A percentile compares a stretch with the other conserved stretches of the same genome.
These are phyloP conservation scores for Tricholoma bakamatsutake DNA, from an alignment of 768 basidiomycete genomes.

Conservation along the genomic window DNA sequence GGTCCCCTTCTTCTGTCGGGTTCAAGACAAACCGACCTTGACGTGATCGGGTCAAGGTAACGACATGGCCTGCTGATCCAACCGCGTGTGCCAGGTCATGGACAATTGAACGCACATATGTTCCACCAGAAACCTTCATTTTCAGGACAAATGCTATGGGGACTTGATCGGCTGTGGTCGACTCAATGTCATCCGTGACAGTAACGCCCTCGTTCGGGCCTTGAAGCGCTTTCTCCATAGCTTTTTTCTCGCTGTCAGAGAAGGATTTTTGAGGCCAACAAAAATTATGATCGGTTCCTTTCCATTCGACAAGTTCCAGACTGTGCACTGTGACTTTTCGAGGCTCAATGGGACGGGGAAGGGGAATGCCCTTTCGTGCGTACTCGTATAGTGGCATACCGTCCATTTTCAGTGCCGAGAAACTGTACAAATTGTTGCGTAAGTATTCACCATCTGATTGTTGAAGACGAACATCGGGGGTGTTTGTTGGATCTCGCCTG, in stretches of 20 bases:
- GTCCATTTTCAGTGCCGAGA: constrained; percentile 98
- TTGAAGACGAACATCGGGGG: constrained; percentile 74
- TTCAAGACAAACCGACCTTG: constrained; percentile 76
- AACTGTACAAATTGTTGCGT: constrained; percentile 42
- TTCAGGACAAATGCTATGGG: constrained; percentile 81
- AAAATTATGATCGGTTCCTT: constrained; percentile 68
- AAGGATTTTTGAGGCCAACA: constrained; percentile 71
- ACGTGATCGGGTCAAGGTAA: constrained; percentile 80
- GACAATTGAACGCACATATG: constrained; percentile 93
- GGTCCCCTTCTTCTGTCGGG: constrained; percentile 43
- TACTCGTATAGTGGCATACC: constrained; percentile 95
- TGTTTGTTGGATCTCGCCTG: constrained; percentile 83
- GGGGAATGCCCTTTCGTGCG: constrained; percentile 82
- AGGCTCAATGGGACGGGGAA: constrained; percentile 91
- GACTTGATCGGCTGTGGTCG: constrained; percentile 22
- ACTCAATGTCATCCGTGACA: constrained; percentile 36
- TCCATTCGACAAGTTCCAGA: constrained; percentile 76
- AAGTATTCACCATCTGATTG: neutral
- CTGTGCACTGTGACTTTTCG: constrained; percentile 79
- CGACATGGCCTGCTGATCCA: constrained; percentile 89
- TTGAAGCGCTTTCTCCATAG: constrained; percentile 60
- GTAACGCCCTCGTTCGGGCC: constrained; percentile 35
- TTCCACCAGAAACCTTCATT: constrained; percentile 95
- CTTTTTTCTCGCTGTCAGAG: constrained; percentile 59
- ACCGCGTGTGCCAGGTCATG: constrained; percentile 86